Percentiles rank a stretch among this genome's conserved stretches.
Evolutionary conservation across 441 rosid species (phyloP).

Genomic region (Adansonia gregorii): DNA sequence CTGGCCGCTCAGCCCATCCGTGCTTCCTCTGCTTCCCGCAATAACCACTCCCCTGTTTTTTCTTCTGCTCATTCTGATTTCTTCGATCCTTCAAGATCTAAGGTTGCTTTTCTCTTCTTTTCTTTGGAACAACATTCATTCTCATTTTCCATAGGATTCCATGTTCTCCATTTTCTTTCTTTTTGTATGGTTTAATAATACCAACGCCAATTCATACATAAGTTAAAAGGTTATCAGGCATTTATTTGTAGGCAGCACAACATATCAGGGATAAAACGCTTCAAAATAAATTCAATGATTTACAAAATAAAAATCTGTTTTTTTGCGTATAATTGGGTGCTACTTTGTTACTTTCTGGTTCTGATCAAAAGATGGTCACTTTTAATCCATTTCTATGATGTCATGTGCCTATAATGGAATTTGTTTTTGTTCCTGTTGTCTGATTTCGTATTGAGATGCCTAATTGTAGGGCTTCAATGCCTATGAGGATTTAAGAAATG

Average conservation of each 20-base stretch:
- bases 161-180: background rate
- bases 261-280: background rate
- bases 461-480: constrained; percentile 64
- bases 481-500: constrained; percentile 55
- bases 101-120: constrained; percentile 43
- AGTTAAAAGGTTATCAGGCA: background rate
- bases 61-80: too few relatives aligned
- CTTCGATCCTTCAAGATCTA: constrained; percentile 52
- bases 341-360: background rate
- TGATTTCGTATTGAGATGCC: background rate
- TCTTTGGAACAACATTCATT: background rate
- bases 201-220: background rate
- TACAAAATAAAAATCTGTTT: background rate
- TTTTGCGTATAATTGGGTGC: background rate
- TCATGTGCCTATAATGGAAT: background rate
- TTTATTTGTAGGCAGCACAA: background rate
- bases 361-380: background rate
- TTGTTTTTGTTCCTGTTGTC: background rate
- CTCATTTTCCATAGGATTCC: background rate
- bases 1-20: constrained; percentile 85
- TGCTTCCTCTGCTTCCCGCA: constrained; percentile 60
- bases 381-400: background rate
- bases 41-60: constrained; percentile 39
- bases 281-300: background rate
- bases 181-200: background rate